A percentile compares a stretch with the other conserved stretches of the same genome.
Evolutionary conservation across 2,329 filamentous ascomycete species (phyloP).

Genomic region (Colletotrichum spaethianum): DNA sequence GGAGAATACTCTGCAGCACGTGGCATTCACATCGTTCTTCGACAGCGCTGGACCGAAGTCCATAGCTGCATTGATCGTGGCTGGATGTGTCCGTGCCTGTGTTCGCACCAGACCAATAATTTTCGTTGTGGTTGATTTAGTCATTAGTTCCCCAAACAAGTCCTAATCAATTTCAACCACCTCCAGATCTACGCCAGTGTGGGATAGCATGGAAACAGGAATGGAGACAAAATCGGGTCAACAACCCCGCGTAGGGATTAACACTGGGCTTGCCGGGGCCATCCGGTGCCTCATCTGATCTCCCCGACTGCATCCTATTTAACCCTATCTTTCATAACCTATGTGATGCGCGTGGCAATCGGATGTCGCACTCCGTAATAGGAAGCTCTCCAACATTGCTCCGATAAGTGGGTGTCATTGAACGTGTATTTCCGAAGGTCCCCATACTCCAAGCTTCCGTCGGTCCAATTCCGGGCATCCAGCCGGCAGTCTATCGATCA

Average conservation of each 20-base stretch:
- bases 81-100: not conserved
- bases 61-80: not conserved
- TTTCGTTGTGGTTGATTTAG: not conserved
- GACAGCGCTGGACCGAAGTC: not conserved
- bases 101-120: not conserved
- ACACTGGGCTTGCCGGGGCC: constrained; percentile 7
- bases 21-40: not conserved
- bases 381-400: constrained; percentile 20
- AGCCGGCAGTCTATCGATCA: constrained; percentile 25
- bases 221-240: not conserved
- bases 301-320: not conserved
- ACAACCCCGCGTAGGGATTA: constrained; percentile 1
- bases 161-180: not conserved
- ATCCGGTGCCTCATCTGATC: constrained; percentile 20
- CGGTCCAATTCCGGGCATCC: constrained; percentile 25
- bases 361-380: constrained; percentile 19
- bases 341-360: constrained; percentile 6
- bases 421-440: constrained; percentile 4
- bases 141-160: not conserved
- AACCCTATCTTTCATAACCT: not conserved
- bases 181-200: not conserved
- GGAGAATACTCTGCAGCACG: constrained; percentile 17
- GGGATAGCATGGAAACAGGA: not conserved
- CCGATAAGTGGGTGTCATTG: constrained; percentile 1
- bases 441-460: constrained; percentile 2